phyloP scores from a whole-genome alignment of 2,329 filamentous ascomycete genomes.

The Diaporthe capsici region DNA sequence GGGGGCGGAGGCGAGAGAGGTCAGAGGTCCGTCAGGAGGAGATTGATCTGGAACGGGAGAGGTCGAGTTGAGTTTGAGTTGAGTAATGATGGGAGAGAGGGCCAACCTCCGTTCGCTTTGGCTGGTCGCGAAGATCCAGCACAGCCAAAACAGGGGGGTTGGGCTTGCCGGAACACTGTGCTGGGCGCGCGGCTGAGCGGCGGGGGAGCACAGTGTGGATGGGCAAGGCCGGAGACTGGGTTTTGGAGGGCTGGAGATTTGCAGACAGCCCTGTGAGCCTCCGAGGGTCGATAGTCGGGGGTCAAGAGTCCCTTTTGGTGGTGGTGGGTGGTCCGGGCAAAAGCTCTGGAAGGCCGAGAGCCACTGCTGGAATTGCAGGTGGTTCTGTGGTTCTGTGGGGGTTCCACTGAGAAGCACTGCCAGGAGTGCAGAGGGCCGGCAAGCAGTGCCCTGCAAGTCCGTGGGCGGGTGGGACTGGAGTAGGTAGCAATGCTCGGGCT shows the following conservation, averaged over 20 bases:
- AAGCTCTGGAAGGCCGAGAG: conserved; percentile 6
- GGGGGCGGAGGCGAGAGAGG: conserved; percentile 22
- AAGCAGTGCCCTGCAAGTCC: conserved; percentile 30
- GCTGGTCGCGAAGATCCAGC: conserved; percentile 24
- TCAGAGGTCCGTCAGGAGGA: conserved; percentile 35
- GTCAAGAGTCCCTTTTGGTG: background rate
- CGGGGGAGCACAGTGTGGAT: conserved; percentile 2
- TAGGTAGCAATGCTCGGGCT: conserved; percentile 23
- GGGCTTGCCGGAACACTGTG: conserved; percentile 27
- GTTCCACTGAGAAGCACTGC: conserved; percentile 23
- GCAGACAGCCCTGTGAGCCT: conserved; percentile 31
- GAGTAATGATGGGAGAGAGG: conserved; percentile 33
- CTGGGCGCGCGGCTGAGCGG: background rate
- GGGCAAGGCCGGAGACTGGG: conserved; percentile 15
- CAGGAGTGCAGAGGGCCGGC: conserved; percentile 25
- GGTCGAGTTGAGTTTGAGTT: conserved; percentile 33
- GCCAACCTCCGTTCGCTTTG: conserved; percentile 20
- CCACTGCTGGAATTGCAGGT: conserved; percentile 24
- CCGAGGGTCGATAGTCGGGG: conserved; percentile 11
- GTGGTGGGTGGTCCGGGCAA: background rate
- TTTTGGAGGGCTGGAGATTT: conserved; percentile 30
- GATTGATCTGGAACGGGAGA: conserved; percentile 33
- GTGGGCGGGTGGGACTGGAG: conserved; percentile 26
- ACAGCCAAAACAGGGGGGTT: conserved; percentile 33
- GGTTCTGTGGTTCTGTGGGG: conserved; percentile 28